phyloP scores from a whole-genome alignment of 1,139 yeast species.

The Suhomyces coccinellae region DNA sequence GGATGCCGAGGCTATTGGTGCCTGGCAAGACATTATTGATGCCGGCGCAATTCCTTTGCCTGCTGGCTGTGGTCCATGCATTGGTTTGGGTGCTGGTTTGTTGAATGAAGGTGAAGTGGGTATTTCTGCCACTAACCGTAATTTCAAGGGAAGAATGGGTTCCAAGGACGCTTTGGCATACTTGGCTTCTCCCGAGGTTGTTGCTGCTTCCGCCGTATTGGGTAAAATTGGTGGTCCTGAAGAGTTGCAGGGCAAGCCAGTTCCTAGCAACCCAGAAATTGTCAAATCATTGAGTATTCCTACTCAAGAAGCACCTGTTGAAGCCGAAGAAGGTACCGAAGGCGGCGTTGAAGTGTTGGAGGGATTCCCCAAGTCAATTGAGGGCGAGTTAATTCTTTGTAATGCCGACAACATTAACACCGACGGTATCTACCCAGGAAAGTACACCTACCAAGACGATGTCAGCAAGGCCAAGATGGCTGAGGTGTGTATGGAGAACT shows the following conservation, averaged over 20 bases:
- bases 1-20: conserved; percentile 88
- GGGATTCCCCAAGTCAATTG: conserved; percentile 86
- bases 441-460: conserved; percentile 97
- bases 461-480: conserved; percentile 95
- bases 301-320: conserved; percentile 20
- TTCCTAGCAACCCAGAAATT: conserved; percentile 49
- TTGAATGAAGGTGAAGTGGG: conserved; percentile 96
- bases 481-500: conserved; percentile 98
- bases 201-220: conserved; percentile 93
- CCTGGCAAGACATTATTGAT: conserved; percentile 84
- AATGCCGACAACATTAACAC: conserved; percentile 98
- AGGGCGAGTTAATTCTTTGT: conserved; percentile 91
- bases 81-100: conserved; percentile 93
- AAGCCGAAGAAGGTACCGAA: conserved; percentile 26
- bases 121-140: conserved; percentile 96
- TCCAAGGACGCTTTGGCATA: conserved; percentile 94
- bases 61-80: conserved; percentile 99
- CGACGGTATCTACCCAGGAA: conserved; percentile 98
- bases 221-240: conserved; percentile 94
- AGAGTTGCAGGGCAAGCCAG: conserved; percentile 64
- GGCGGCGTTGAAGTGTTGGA: conserved; percentile 68
- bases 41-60: conserved; percentile 96
- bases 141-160: conserved; percentile 99
- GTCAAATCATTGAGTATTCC: conserved; percentile 46
- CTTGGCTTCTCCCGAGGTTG: conserved; percentile 96